These are phyloP conservation scores for Rutstroemia sp. DNA, from an alignment of 2,329 filamentous ascomycete genomes.

Conservation along the genomic window DNA sequence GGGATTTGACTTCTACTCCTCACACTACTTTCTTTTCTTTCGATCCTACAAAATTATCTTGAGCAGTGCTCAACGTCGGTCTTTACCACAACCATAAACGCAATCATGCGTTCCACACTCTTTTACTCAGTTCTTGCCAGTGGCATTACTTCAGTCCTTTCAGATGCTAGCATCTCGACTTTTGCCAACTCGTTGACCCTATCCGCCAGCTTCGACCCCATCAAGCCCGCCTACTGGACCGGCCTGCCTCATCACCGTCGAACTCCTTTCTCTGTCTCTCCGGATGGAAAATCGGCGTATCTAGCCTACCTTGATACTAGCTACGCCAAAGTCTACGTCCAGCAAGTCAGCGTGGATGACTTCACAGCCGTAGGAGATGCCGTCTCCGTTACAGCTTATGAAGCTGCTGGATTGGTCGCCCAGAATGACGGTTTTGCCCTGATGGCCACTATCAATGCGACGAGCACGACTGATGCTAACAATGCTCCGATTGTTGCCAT, in stretches of 20 bases:
- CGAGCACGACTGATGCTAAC: conserved; percentile 40
- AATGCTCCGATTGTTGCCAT: conserved; percentile 46
- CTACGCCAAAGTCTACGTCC: conserved; percentile 48
- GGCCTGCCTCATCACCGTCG: conserved; percentile 52
- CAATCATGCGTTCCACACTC: conserved; percentile 17
- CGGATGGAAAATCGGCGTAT: conserved; percentile 51
- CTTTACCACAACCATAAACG: conserved; percentile 8
- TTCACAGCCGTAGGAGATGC: conserved; percentile 46
- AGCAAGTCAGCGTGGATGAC: conserved; percentile 46
- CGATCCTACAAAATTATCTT: neutral
- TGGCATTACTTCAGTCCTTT: conserved; percentile 14
- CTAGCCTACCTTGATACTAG: conserved; percentile 52
- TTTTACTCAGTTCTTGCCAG: conserved; percentile 19
- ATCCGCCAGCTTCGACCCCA: conserved; percentile 45
- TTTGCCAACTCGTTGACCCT: conserved; percentile 40
- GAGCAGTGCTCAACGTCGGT: neutral
- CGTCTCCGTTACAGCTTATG: conserved; percentile 46
- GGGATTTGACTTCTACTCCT: neutral
- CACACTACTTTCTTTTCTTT: neutral
- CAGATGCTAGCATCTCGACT: conserved; percentile 18
- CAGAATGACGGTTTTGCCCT: conserved; percentile 58
- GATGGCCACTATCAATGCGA: conserved; percentile 44
- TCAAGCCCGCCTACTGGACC: conserved; percentile 56
- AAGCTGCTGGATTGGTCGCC: conserved; percentile 53
- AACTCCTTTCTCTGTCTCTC: conserved; percentile 55